Base-by-base conservation (phyloP, 306 rosid species). In the Prunus campanulata region DNA sequence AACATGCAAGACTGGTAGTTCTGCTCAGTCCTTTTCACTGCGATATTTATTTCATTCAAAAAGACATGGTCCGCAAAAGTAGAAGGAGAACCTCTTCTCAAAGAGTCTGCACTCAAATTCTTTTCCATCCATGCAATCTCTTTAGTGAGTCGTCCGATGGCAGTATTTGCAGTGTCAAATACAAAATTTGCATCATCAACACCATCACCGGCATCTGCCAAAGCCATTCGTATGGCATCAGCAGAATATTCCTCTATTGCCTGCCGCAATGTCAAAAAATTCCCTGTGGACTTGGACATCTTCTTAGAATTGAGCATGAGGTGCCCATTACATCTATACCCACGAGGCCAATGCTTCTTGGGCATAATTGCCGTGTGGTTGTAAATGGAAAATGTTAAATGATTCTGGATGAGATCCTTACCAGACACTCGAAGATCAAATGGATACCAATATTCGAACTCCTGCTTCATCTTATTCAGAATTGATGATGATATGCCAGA, bases 361-460 rank as follows among this genome's bases (percentile, higher is more conserved):
- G 85, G 19, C 88, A 90, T 83, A 68, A 93, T 82, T 72, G 98
- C 96, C 18, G 96, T 83, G 71, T 93, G 98, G 81, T 93, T 93
- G 82, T 93, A 93, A 65, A 93, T 90, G 82, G 77, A 72, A 83
- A 93, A 93, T 46, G 97, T 91, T 50, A 93, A 90, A 77, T 93
- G 97, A 76, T 93, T 93, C 85, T 91, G 96, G 72, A 93, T 87
- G 57, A 93, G 93, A 87, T 91, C 98, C 82, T 91, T 93, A 16
- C 97, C 98, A 79, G 97, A 91, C 63, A 88, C 97, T 47, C 97
- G 89, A 66, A 91, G 89, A 82, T 93, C 98, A 83, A 91, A 93
- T 19, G 98, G 98, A 70, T 93, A 93, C 98, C 98, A 93, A 74
- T 93, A 91, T 76, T 93, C 98, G 88, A 93, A 93, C 86, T 93